Percentiles rank a stretch among this genome's conserved stretches.
Evolutionary conservation across 164 flowering plant species (phyloP).

Genomic region (Annona cherimola): DNA sequence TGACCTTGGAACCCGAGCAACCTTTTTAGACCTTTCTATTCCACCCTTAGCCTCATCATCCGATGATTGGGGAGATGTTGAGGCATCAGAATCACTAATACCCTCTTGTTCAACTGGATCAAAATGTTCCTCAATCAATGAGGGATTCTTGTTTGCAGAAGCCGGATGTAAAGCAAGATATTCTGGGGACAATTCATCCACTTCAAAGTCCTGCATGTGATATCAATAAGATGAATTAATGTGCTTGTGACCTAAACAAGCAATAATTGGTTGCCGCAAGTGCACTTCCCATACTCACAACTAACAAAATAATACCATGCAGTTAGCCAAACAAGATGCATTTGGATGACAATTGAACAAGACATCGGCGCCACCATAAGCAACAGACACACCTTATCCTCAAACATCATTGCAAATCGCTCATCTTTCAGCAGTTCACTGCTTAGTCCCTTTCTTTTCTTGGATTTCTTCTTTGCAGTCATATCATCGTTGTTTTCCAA

Average conservation of each 20-base stretch:
- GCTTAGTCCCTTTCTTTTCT: constrained; percentile 70
- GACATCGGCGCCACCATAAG: background rate
- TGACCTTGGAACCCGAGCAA: constrained; percentile 55
- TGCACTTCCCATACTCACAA: background rate
- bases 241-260: background rate
- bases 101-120: constrained; percentile 49
- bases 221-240: background rate
- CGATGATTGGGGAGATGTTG: constrained; percentile 34
- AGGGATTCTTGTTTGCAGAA: constrained; percentile 49
- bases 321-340: background rate
- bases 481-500: constrained; percentile 31
- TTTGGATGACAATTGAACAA: background rate
- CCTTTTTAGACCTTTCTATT: constrained; percentile 13
- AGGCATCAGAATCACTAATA: constrained; percentile 51
- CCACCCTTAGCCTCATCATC: constrained; percentile 40
- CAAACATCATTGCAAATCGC: constrained; percentile 58
- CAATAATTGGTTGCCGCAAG: background rate
- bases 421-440: constrained; percentile 59
- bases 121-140: constrained; percentile 82
- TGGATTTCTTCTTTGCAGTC: constrained; percentile 40
- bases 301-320: background rate
- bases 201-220: constrained; percentile 57
- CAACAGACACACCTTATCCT: constrained; percentile 42
- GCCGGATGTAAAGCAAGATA: constrained; percentile 64
- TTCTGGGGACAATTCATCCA: constrained; percentile 64